A percentile compares a stretch with the other conserved stretches of the same genome.
Evolutionary conservation across 106 monocot species (phyloP).

Genomic region (Cymbidium sinense): DNA sequence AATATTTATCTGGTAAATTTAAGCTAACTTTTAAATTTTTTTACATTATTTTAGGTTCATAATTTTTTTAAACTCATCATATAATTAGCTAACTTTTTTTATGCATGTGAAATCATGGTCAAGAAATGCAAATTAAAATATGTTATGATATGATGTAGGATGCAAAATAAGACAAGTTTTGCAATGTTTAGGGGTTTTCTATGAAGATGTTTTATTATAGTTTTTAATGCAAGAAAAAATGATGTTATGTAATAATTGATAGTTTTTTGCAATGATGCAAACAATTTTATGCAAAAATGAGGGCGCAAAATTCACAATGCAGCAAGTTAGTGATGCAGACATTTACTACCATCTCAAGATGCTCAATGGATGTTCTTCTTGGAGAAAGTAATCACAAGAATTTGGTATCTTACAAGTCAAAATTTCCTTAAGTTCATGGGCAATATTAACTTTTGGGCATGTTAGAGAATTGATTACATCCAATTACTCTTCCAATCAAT

Average conservation of each 20-base stretch:
- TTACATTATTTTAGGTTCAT: background rate
- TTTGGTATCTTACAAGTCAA: background rate
- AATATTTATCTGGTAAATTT: slow-evolving; percentile 53
- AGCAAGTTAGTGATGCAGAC: background rate
- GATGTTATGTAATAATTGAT: background rate
- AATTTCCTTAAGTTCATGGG: background rate
- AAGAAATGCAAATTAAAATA: slow-evolving; percentile 1
- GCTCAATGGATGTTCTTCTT: background rate
- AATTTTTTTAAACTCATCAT: background rate
- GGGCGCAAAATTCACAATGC: background rate
- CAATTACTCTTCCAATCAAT: background rate
- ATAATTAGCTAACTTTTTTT: background rate
- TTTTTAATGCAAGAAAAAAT: background rate
- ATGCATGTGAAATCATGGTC: background rate
- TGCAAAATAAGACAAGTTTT: background rate
- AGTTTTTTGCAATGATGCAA: background rate
- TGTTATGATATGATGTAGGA: background rate
- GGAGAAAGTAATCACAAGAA: background rate
- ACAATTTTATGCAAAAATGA: background rate
- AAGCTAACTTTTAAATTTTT: background rate
- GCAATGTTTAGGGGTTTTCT: background rate
- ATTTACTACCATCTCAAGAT: too few relatives aligned
- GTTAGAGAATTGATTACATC: background rate
- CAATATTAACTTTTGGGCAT: background rate
- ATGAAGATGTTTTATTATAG: background rate